Evolutionary conservation across 2,329 filamentous ascomycete species (phyloP), one percentile per base, ranked within the genome.

Genomic region (Volutella citrinella): DNA sequence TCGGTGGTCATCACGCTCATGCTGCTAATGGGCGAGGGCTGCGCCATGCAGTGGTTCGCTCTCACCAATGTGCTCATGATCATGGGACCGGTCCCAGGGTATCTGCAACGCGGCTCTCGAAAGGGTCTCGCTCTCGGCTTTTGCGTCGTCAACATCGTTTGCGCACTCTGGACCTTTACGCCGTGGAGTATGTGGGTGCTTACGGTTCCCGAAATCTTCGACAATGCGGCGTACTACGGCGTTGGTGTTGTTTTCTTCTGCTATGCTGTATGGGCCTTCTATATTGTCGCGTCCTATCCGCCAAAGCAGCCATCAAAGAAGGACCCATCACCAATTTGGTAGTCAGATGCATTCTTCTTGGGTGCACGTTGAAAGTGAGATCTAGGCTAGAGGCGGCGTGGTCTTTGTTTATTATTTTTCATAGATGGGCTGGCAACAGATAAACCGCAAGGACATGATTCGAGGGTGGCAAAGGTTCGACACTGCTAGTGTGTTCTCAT

Each of bases 41-140:
- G 17, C 7, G 26, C 27, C 12, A 25, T 33, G 31, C 31, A 33
- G 8, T 33, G 31, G 31, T 33, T 33, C 22, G 20, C 19, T 10
- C 13, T 33, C 10, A 33, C 31, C 18, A 33, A 33, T 19, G 31
- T 26, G 5, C 7, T 33, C 10, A 33, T 33, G 11, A 24, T 26
- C 10, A 20, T 33, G n/a, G 31, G 31, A n/a, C 31, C 31, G 21
- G 21, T 24, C 8, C 31, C 26, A 6, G 31, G 27, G 18, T 33
- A 33, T 18, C 17, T 33, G 5, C 23, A 24, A 12, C 31, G 31
- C 11, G 31, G 31, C 15, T 33, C 31, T 11, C 23, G 31, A 20
- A 14, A 27, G 10, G 31, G 31, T 6, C 18, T 33, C 7, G 26
- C 31, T 10, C 31, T 33, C 9, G 19, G 23, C 9, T 27, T 33